Evolutionary conservation across 345 rosid genomes (phyloP), one percentile per base, ranked within the genome.

Genomic region (Linum tenue): DNA sequence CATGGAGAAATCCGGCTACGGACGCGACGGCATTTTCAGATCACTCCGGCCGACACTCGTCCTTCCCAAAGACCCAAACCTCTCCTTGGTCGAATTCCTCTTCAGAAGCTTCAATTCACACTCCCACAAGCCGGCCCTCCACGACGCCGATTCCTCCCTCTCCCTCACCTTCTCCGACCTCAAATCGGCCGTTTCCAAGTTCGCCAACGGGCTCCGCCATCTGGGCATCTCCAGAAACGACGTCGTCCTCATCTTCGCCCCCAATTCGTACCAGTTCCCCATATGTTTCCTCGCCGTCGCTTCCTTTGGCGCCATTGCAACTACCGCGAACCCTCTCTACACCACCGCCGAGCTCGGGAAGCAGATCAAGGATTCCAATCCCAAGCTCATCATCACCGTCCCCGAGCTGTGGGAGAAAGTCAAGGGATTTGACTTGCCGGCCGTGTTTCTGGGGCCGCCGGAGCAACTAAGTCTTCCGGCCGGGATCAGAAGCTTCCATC

Each of bases 1-100:
- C 1, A 88, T 90, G 97, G 96, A 88, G 79, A 90, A 69, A 78
- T 90, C 95, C 68, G 92, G 97, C 55, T 92, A 81, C 22, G 94
- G 97, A 56, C 81, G 90, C 53, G 95, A 92, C 73, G 88, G 92
- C 0, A 80, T 92, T 5, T 90, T 75, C 88, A 73, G 96, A 68
- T 88, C 97, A 5, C 77, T 84, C 35, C 84, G 95, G 64, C 96
- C 96, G 0, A 68, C 74, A 0, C 57, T 85, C 11, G 37, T 72
- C 55, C 77, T 90, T 4, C 95, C 95, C 40, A 81, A 75, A 63
- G 84, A 86, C 10, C 86, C 92, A 12, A 83, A 86, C 70, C 69
- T 79, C 37, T 86, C 96, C 0, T 56, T 86, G 78, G 84, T 83
- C 71, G 63, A 86, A 2, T 84, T 79, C 78, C 76, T 86, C 17